phyloP scores from a whole-genome alignment of 2,329 filamentous ascomycete genomes.

The Alternaria ventricosa region DNA sequence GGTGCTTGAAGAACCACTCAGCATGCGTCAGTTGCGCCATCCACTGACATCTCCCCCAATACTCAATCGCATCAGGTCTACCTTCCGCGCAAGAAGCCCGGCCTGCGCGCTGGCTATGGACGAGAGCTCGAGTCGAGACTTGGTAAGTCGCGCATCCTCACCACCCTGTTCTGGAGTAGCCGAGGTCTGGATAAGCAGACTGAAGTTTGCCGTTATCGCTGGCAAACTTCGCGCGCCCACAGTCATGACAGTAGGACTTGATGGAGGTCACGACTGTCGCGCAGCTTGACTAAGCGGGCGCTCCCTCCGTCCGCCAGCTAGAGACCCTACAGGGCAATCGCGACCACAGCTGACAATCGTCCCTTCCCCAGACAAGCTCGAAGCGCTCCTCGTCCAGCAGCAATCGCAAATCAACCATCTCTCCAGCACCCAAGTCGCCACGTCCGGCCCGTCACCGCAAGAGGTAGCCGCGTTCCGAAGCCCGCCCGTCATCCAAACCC shows the following conservation, averaged over 20 bases:
- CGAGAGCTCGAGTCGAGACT: slow-evolving; percentile 66
- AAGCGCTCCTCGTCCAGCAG: slow-evolving; percentile 53
- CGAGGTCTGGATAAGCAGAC: slow-evolving; percentile 6
- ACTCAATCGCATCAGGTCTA: slow-evolving; percentile 55
- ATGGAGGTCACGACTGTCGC: neutral
- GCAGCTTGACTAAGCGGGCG: neutral
- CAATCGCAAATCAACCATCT: slow-evolving; percentile 56
- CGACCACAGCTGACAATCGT: slow-evolving; percentile 7
- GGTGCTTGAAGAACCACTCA: slow-evolving; percentile 72
- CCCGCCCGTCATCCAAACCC: slow-evolving; percentile 47
- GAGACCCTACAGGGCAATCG: neutral
- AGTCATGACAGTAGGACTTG: neutral
- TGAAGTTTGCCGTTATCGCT: neutral
- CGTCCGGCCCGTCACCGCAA: slow-evolving; percentile 38
- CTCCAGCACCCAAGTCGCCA: slow-evolving; percentile 33
- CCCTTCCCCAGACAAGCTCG: slow-evolving; percentile 52
- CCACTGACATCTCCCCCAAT: neutral
- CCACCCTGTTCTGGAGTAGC: slow-evolving; percentile 1
- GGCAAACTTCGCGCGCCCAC: neutral
- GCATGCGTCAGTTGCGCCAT: slow-evolving; percentile 55
- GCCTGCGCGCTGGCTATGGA: slow-evolving; percentile 65
- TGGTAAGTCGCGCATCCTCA: slow-evolving; percentile 50
- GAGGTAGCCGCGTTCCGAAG: slow-evolving; percentile 44
- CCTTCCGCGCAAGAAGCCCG: slow-evolving; percentile 73
- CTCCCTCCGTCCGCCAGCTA: neutral